These are phyloP conservation scores for Chrysochromulina parva DNA, from an alignment of 78 protist species.

Conservation along the genomic window DNA sequence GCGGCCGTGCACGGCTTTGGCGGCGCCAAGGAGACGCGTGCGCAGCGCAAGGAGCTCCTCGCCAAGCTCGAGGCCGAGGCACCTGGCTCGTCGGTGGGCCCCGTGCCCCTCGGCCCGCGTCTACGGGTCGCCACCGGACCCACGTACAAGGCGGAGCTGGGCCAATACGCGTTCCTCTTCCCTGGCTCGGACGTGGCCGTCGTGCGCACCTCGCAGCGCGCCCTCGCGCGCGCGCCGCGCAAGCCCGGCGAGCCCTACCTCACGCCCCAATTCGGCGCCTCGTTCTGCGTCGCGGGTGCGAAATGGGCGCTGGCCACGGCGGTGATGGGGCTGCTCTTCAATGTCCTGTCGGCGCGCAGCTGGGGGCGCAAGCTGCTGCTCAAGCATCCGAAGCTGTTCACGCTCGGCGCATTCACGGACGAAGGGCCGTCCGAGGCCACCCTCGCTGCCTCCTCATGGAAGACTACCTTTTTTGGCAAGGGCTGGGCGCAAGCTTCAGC, in stretches of 20 bases:
- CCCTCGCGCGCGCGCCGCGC: not conserved
- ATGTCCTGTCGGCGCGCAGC: not conserved
- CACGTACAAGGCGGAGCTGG: not conserved
- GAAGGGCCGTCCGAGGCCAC: not conserved
- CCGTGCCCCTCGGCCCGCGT: not conserved
- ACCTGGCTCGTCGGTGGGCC: not conserved
- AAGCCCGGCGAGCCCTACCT: not conserved
- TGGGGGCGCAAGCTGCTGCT: not conserved
- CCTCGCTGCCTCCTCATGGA: not conserved
- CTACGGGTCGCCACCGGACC: not conserved
- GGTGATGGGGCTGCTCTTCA: not conserved
- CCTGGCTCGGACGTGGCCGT: slow-evolving; percentile 6
- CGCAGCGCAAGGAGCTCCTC: not conserved
- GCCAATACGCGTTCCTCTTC: not conserved
- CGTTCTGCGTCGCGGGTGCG: not conserved
- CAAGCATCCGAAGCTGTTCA: not conserved
- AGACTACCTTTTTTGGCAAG: not conserved
- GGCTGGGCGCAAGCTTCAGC: not conserved
- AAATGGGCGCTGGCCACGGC: not conserved
- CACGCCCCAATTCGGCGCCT: not conserved
- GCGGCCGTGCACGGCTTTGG: not conserved
- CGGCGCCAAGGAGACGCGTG: not conserved
- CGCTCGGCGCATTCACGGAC: not conserved
- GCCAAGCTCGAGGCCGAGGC: not conserved
- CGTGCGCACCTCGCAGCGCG: slow-evolving; percentile 6